A percentile compares a stretch with the other conserved stretches of the same genome.
phyloP scores from a whole-genome alignment of 2,329 filamentous ascomycete genomes.

The Tolypocladium guangdongense region DNA sequence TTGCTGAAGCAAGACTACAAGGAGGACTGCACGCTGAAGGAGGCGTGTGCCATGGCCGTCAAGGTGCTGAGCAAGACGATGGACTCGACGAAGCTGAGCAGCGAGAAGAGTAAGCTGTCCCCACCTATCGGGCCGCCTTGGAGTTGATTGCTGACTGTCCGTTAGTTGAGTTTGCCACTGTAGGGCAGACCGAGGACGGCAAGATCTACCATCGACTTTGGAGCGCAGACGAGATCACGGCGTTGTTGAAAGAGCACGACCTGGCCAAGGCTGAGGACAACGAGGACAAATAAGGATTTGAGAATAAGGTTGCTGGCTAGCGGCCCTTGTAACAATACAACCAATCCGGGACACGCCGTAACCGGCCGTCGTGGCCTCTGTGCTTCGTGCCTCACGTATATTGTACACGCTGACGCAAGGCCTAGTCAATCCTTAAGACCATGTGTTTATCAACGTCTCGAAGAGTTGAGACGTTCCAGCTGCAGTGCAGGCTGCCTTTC shows the following conservation, averaged over 20 bases:
- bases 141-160: constrained; percentile 6
- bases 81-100: constrained; percentile 98
- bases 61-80: constrained; percentile 99
- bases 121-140: constrained; percentile 7
- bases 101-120: constrained; percentile 83
- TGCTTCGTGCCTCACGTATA: neutral
- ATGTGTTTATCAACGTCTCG: too few relatives aligned
- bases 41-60: constrained; percentile 93
- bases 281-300: constrained; percentile 45
- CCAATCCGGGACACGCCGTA: neutral
- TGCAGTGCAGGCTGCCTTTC: neutral
- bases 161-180: constrained; percentile 92
- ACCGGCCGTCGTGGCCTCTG: constrained; percentile 2
- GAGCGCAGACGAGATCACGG: constrained; percentile 93
- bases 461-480: neutral
- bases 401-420: neutral
- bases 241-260: constrained; percentile 88
- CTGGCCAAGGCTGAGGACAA: constrained; percentile 75
- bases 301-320: neutral
- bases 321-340: constrained; percentile 9
- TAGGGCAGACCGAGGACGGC: constrained; percentile 87
- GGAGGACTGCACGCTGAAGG: constrained; percentile 91
- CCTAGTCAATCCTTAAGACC: neutral
- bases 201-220: constrained; percentile 98
- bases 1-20: constrained; percentile 99